Evolutionary conservation across 768 basidiomycete species (phyloP).

Genomic region (Pleurotus giganteus): DNA sequence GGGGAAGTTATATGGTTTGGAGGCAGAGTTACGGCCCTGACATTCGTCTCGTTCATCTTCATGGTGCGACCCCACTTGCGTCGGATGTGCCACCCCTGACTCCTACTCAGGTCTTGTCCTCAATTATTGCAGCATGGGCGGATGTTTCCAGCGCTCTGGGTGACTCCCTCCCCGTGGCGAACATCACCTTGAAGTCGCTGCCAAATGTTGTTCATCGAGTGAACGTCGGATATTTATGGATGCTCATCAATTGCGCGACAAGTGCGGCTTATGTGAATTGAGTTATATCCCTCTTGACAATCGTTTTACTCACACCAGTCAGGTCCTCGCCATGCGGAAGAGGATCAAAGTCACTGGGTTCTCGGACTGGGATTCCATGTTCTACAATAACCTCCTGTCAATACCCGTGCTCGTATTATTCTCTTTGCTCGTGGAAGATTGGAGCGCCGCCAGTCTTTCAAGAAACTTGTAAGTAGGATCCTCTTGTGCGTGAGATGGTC

Average conservation of each 20-base stretch:
- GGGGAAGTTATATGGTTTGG: slow-evolving; percentile 98
- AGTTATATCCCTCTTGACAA: slow-evolving; percentile 8
- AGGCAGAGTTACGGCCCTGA: slow-evolving; percentile 82
- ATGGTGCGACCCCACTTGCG: slow-evolving; percentile 58
- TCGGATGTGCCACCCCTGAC: not conserved
- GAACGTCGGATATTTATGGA: slow-evolving; percentile 94
- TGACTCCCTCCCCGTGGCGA: slow-evolving; percentile 32
- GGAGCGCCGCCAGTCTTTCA: slow-evolving; percentile 73
- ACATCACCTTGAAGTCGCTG: slow-evolving; percentile 37
- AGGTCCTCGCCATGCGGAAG: slow-evolving; percentile 97
- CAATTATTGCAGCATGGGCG: slow-evolving; percentile 94
- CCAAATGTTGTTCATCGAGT: slow-evolving; percentile 43
- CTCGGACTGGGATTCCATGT: slow-evolving; percentile 98
- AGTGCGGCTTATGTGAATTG: slow-evolving; percentile 85
- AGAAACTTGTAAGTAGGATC: slow-evolving; percentile 80
- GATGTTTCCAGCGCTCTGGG: slow-evolving; percentile 61
- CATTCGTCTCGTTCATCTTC: slow-evolving; percentile 84
- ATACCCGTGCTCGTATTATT: slow-evolving; percentile 86
- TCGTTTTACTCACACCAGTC: slow-evolving; percentile 3
- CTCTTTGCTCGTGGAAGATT: slow-evolving; percentile 86
- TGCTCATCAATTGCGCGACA: slow-evolving; percentile 87
- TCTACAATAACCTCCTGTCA: slow-evolving; percentile 95
- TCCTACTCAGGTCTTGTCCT: slow-evolving; percentile 73
- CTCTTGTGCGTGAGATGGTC: not conserved
- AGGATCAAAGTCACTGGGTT: slow-evolving; percentile 94